These are phyloP conservation scores for Massariosphaeria phaeospora DNA, from an alignment of 495 filamentous ascomycete species.

Conservation along the genomic window DNA sequence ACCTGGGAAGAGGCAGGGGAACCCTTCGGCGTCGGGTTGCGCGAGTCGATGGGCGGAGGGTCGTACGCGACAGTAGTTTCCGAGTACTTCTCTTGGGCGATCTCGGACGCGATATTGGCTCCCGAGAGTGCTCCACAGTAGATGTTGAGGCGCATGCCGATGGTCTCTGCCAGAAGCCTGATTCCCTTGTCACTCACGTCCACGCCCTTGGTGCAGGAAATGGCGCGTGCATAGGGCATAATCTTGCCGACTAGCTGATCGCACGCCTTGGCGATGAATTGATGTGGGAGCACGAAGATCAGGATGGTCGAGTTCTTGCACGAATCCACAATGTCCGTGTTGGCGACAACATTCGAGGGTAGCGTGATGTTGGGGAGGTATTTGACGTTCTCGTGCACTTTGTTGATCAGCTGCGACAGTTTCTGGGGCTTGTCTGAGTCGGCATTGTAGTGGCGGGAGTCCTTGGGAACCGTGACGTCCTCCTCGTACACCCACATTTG, in stretches of 20 bases:
- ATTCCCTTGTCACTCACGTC: slow-evolving; percentile 79
- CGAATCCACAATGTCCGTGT: slow-evolving; percentile 76
- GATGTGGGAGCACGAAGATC: slow-evolving; percentile 95
- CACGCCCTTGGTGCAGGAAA: slow-evolving; percentile 98
- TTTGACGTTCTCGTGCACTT: slow-evolving; percentile 91
- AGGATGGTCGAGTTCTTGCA: slow-evolving; percentile 80
- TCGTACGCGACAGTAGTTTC: slow-evolving; percentile 97
- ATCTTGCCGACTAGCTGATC: slow-evolving; percentile 80
- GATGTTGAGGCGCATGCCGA: slow-evolving; percentile 82
- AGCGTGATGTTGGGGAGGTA: slow-evolving; percentile 83
- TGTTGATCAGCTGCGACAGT: slow-evolving; percentile 87
- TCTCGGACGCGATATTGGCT: slow-evolving; percentile 94
- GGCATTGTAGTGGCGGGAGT: slow-evolving; percentile 45
- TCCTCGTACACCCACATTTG: slow-evolving; percentile 98
- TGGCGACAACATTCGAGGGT: slow-evolving; percentile 83
- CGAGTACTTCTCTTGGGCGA: slow-evolving; percentile 90
- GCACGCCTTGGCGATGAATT: slow-evolving; percentile 90
- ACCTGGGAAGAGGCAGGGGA: slow-evolving; percentile 52
- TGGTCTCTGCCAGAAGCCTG: slow-evolving; percentile 87
- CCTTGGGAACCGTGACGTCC: slow-evolving; percentile 65
- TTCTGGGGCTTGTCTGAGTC: slow-evolving; percentile 63
- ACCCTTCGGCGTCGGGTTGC: slow-evolving; percentile 60
- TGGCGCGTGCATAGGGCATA: slow-evolving; percentile 83
- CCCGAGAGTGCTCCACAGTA: slow-evolving; percentile 96
- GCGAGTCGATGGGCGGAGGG: slow-evolving; percentile 77